Base-by-base conservation (phyloP, 495 filamentous ascomycete genomes). In the Hypoxylon perforatum region DNA sequence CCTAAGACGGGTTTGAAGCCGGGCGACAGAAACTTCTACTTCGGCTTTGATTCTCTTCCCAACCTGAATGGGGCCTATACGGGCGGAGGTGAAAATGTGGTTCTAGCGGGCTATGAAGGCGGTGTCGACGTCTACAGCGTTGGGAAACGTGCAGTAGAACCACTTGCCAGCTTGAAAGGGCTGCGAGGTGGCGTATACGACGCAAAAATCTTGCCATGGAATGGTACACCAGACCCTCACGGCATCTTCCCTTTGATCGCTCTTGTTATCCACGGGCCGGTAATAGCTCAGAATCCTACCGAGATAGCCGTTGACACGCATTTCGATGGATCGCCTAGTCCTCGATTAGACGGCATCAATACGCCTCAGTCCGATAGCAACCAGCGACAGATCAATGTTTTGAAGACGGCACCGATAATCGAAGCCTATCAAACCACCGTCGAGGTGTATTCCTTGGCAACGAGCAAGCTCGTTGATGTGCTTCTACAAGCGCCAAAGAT, bases 361-460 rank as follows among this genome's bases (percentile, higher is more conserved):
- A 70, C 72, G 25, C 70, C 73, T 47, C 57, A 77, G 52, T 69
- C 65, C 19, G 69, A 74, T 17, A 53, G 59, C 21, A 63, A 70
- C 52, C 67, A 67, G 44, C 44, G 72, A 53, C 67, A 71, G 46
- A 42, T 63, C 4, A 59, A 21, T 36, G 44, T 56, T 30, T 61
- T 61, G 36, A 63, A 73, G 33, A 22, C 59, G 46, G 23, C 63
- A 28, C 79, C 80, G 58, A 81, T 75, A 14, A 70, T 83, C 30
- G 79, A 81, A 8, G 81, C 80, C 25, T 96, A 93, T 69, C 92
- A 95, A 73, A 96, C 93, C 1, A 88, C 89, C 0, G 92, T 94
- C 3, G 92, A 96, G 57, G 81, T 97, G 1, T 94, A 92, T 72
- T 96, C 93, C 7, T 75, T 97, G 21, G 84, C 83, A 56, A 90